Conservation (phyloP, 306 rosid species). For the Corylus avellana region DNA sequence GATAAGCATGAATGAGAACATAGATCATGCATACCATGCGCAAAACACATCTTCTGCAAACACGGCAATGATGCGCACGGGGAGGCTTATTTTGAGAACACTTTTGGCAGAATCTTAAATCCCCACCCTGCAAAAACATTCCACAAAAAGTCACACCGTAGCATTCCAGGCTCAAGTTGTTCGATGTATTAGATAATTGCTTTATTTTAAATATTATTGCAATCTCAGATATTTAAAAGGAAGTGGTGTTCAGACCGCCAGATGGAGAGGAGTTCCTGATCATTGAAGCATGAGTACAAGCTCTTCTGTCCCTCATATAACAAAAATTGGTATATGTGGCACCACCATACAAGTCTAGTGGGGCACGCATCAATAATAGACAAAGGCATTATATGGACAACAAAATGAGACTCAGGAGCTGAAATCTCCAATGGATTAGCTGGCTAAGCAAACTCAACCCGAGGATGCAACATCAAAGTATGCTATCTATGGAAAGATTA, state of each 20-base stretch:
- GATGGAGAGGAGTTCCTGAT: no score
- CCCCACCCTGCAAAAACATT: slow-evolving; percentile 79
- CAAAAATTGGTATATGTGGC: not conserved
- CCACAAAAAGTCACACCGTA: not conserved
- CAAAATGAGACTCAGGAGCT: not conserved
- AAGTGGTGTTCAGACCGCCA: no score
- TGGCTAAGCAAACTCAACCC: not conserved
- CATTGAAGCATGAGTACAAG: no score
- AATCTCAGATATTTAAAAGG: slow-evolving; percentile 8
- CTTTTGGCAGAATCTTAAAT: slow-evolving; percentile 93
- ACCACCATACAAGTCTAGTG: not conserved
- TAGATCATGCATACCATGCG: slow-evolving; percentile 76
- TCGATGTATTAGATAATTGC: slow-evolving; percentile 14
- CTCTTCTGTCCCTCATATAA: no score
- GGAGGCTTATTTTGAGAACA: slow-evolving; percentile 96
- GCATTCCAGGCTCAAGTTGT: slow-evolving; percentile 12
- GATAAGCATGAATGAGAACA: slow-evolving; percentile 21
- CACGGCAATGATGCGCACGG: slow-evolving; percentile 98
- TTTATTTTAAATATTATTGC: slow-evolving; percentile 14
- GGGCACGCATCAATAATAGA: no score
- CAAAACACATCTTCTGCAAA: slow-evolving; percentile 91
- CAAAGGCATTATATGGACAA: not conserved
- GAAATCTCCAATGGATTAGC: not conserved
- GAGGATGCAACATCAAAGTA: not conserved
- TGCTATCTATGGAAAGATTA: slow-evolving; percentile 8